A percentile compares a stretch with the other conserved stretches of the same genome.
These are phyloP conservation scores for Crucibulum parvulum DNA, from an alignment of 1,284 basidiomycete genomes.

Conservation along the genomic window DNA sequence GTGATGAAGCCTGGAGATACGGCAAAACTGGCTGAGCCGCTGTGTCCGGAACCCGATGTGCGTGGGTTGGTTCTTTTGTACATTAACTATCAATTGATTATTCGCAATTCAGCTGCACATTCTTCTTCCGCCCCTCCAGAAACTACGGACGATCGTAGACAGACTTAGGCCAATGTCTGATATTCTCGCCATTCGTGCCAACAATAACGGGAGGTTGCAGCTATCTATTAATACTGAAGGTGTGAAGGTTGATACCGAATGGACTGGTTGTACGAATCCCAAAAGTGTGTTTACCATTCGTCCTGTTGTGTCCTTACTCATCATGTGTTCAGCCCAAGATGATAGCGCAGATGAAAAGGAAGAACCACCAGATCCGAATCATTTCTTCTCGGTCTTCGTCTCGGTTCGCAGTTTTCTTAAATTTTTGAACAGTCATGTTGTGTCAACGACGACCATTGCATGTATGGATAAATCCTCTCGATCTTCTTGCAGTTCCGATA, in stretches of 20 bases:
- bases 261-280: slow-evolving; percentile 78
- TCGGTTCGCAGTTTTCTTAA: slow-evolving; percentile 82
- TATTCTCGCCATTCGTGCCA: slow-evolving; percentile 76
- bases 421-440: slow-evolving; percentile 84
- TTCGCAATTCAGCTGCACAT: slow-evolving; percentile 72
- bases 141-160: slow-evolving; percentile 82
- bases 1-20: slow-evolving; percentile 80
- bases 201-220: slow-evolving; percentile 67
- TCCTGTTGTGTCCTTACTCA: not conserved
- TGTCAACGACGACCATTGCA: slow-evolving; percentile 88
- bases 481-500: not conserved
- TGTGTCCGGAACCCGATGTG: slow-evolving; percentile 91
- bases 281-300: slow-evolving; percentile 51
- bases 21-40: slow-evolving; percentile 77
- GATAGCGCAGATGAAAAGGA: slow-evolving; percentile 30
- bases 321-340: slow-evolving; percentile 3
- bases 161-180: slow-evolving; percentile 79
- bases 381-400: slow-evolving; percentile 73
- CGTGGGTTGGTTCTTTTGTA: slow-evolving; percentile 9
- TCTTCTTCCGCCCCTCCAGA: slow-evolving; percentile 78
- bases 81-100: not conserved
- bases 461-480: slow-evolving; percentile 55
- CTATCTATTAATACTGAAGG: slow-evolving; percentile 74
- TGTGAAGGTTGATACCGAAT: slow-evolving; percentile 81
- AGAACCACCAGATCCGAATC: slow-evolving; percentile 50